Evolutionary conservation across 108 stramenopile species (phyloP), one percentile per base, ranked within the genome.

Genomic region (Conticribra guillardii): DNA sequence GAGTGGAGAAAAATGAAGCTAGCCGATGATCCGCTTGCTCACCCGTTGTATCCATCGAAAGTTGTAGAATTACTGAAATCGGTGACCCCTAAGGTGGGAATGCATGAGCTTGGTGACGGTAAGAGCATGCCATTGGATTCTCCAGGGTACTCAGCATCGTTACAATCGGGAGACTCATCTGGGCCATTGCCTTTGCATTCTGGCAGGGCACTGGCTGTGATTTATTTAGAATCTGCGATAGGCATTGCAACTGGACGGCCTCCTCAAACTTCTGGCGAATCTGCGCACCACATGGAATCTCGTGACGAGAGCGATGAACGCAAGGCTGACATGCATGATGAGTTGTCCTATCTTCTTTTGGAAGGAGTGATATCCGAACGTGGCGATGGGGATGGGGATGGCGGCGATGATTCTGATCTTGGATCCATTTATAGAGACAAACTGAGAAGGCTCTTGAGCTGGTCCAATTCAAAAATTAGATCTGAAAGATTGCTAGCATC

Each of bases 331-430:
- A 85, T 90, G 71, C 95, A 96, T 60, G 92, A 96, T 73, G 92
- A 96, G 62, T 68, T 96, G 11, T 79, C 86, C 30, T 90, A 83
- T 54, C 75, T 94, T 24, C 69, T 96, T 11, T 79, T 96, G 21
- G 95, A 96, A 64, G 95, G 92, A 17, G 83, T 96, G 11, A 90
- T 96, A 60, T 79, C 87, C 26, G 94, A 95, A 82, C 88, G 89
- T 44, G 82, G 85, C 1, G 90, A 91, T 60, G 79, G 83, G 46
- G 60, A 69, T 60, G 79, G 83, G 46, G 60, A 69, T 15, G 54
- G 59, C 4, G 85, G 74, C 0, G 81, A 81, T 11, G 88, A 88
- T 21, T 87, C 88, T 31, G 64, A 62, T 30, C 55, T 93, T 47
- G 92, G 95, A 47, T 60, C 77, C 29, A 81, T 84, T 17, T 96